Base-by-base conservation (phyloP, 495 filamentous ascomycete genomes). In the Aspergillus saccharolyticus region DNA sequence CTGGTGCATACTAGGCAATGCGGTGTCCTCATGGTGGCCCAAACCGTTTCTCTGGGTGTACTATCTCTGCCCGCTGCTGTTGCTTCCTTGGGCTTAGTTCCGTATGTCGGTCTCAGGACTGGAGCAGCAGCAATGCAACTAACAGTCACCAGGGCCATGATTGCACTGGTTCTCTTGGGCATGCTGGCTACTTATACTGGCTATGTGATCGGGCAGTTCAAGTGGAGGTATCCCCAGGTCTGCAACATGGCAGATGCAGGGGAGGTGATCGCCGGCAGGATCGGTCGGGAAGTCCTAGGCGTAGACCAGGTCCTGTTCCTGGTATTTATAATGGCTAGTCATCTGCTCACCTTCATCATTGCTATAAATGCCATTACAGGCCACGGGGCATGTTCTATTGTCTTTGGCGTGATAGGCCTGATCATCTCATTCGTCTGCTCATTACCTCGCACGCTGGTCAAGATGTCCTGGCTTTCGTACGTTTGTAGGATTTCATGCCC, bases 201-300 rank as follows among this genome's bases (percentile, higher is more conserved):
- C 61, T 89, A 85, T 57, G 80, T 91, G 30, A 81, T 93, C 59
- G 89, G 86, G 19, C 87, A 91, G 68, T 85, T 94, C 67, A 92
- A 91, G 67, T 60, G 84, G 59, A 79, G 74, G 55, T 85, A 84
- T 63, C 90, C 90, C 0, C 74, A 86, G n/a, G 83, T 92, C 42
- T 74, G 83, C 54, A 84, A 85, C 60, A 86, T 91, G 66, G 84
- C 87, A 18, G 88, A 94, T 62, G 88, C 83, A 10, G 85, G 85
- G 17, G 74, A 83, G 45, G 70, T 93, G 25, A 71, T 91, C 48
- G 78, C 79, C 59, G 88, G 87, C 4, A 70, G 58, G 25, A 74
- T 80, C 21, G 88, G 88, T 0, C 83, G 85, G 47, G 85, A 88
- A 59, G 60, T 92, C 17, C 68, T 88, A 59, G 84, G 85, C 8